These are phyloP conservation scores for Carallia pectinifolia DNA, from an alignment of 345 rosid species.

Conservation along the genomic window DNA sequence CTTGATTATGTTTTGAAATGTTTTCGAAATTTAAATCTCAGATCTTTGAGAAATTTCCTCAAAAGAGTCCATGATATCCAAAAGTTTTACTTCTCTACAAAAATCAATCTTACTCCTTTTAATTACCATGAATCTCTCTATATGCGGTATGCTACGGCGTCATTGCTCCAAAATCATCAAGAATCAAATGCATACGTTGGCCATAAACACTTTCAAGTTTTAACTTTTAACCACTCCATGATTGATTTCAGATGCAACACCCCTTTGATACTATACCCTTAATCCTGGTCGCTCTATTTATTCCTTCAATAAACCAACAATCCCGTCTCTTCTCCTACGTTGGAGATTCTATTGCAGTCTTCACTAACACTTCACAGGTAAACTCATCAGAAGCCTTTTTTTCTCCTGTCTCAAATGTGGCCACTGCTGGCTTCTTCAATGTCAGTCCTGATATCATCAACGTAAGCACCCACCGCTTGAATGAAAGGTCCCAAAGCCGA, in stretches of 20 bases:
- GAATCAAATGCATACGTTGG: too few relatives aligned
- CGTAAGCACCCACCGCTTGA: too few relatives aligned
- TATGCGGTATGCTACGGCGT: too few relatives aligned
- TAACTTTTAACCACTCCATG: conserved; percentile 23
- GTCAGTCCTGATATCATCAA: conserved; percentile 7
- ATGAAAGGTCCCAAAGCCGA: background rate
- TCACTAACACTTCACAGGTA: background rate
- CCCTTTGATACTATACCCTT: conserved; percentile 42
- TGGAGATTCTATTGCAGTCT: conserved; percentile 3
- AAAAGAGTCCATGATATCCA: too few relatives aligned
- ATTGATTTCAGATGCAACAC: conserved; percentile 44
- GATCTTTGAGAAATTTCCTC: too few relatives aligned
- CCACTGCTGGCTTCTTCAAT: background rate
- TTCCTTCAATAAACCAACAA: conserved; percentile 41
- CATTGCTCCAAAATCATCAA: too few relatives aligned
- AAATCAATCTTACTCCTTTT: too few relatives aligned
- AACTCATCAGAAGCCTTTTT: background rate
- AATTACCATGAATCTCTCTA: too few relatives aligned
- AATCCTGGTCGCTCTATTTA: conserved; percentile 42
- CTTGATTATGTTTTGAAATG: too few relatives aligned
- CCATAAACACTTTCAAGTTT: too few relatives aligned
- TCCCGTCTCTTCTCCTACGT: conserved; percentile 19
- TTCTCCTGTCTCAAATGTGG: conserved; percentile 5
- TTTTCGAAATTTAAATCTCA: too few relatives aligned
- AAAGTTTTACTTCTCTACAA: too few relatives aligned